Conservation (phyloP, 1,139 yeast genomes). For the Meyerozyma carpophila region DNA sequence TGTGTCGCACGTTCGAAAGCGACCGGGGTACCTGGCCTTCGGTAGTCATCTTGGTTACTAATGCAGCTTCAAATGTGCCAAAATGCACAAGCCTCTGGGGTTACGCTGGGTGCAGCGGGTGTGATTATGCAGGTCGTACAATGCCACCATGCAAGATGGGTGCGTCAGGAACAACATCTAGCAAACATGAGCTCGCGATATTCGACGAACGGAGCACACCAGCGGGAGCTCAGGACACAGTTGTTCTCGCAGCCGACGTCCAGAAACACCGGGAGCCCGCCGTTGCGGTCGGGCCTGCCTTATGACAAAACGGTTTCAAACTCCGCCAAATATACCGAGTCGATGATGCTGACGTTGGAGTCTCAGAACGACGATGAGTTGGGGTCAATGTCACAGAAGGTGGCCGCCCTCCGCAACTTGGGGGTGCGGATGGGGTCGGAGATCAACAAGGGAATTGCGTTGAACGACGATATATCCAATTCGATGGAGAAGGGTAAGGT, state of each 20-base stretch:
- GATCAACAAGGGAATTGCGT: slow-evolving; percentile 65
- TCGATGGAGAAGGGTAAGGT: slow-evolving; percentile 38
- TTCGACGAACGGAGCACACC: slow-evolving; percentile 35
- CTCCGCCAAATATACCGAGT: slow-evolving; percentile 44
- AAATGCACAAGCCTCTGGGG: not conserved
- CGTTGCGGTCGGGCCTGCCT: slow-evolving; percentile 45
- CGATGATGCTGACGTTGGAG: slow-evolving; percentile 67
- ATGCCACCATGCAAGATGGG: not conserved
- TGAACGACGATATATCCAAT: slow-evolving; percentile 53
- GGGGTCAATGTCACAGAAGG: slow-evolving; percentile 64
- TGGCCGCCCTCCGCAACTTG: slow-evolving; percentile 63
- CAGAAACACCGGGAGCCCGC: slow-evolving; percentile 21
- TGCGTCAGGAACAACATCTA: not conserved
- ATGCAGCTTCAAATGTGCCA: not conserved
- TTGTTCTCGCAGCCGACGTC: slow-evolving; percentile 28
- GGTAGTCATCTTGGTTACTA: not conserved
- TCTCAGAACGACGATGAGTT: slow-evolving; percentile 80
- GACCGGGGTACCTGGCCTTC: slow-evolving; percentile 44
- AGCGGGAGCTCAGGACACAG: slow-evolving; percentile 44
- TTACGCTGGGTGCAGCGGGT: not conserved
- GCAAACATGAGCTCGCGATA: slow-evolving; percentile 18
- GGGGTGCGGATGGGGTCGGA: slow-evolving; percentile 80
- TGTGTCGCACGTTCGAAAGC: slow-evolving; percentile 65
- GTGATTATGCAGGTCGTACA: not conserved
- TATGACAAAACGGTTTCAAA: slow-evolving; percentile 36